Base-by-base conservation (phyloP, 768 basidiomycete species). In the Leccinum obscurum region DNA sequence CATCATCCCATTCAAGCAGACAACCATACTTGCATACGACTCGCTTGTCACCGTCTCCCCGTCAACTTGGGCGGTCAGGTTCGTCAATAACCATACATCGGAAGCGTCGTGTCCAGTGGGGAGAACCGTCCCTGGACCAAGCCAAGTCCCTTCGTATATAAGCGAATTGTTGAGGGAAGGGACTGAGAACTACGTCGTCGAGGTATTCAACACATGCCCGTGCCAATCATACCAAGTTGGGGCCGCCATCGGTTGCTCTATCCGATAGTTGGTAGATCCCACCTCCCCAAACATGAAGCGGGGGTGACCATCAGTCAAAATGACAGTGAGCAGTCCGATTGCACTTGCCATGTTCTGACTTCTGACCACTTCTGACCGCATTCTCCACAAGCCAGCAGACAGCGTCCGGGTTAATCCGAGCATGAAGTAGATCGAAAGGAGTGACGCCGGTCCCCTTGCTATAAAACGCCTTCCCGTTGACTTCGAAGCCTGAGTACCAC, bases 201-300 rank as follows among this genome's bases (percentile, higher is more conserved):
- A 77, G 17, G 80, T 74, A 56, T 71, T 68, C 34, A 85, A 68
- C 39, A 64, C 60, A 13, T 67, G 75, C 2, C 84, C 83, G 15
- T 63, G 63, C 83, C 84, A 85, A 64, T 82, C 82, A 60, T 83
- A 85, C 83, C 84, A 85, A 14, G 83, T 83, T 28, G 26, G 26
- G 78, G 24, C 83, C 84, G 1, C 76, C 75, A 13, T 76, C 76
- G 1, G 73, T 72, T 6, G 68, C 65, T 6, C 75, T 60, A 10
- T 76, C 73, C 2, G 80, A 79, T 3, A 81, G 81, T 57, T 82
- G 81, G 62, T 82, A 83, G 2, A 77, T 77, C 0, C 85, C 85
- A 2, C 85, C 84, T 37, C 84, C 84, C 85, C 84, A 86, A 6
- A 86, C 73, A 17, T 84, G 81, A 17, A 86, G 69, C 84, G 85